Evolutionary conservation across 2,329 filamentous ascomycete genomes (phyloP), one percentile per base, ranked within the genome.

Genomic region (Pseudocercospora macadamiae): DNA sequence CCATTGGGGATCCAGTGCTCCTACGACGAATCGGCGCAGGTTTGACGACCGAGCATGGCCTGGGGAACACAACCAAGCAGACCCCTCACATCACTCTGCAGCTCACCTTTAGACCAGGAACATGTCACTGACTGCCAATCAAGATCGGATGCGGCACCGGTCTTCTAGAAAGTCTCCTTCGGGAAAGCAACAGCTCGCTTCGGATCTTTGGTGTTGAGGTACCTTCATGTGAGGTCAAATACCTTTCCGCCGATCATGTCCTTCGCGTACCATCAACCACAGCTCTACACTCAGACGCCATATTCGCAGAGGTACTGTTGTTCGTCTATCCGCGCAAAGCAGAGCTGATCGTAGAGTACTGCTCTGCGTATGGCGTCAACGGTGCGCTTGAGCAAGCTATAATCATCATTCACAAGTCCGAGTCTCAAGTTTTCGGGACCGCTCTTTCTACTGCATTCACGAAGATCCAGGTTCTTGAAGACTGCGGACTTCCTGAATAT

Each of bases 251-350:
- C 18, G 61, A 76, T 12, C 66, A 74, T 12, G 74, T 82, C 64
- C 68, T 77, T 42, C 64, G 73, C 7, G 81, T 83, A 4, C 57
- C 69, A 6, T 79, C 78, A 1, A 77, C 79, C 0, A 77, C 77
- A 66, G 76, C 75, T 28, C 63, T 82, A 7, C 75, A 76, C 53
- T 55, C 74, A 1, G 70, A 77, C 9, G 80, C 79, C 2, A 60
- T 69, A 4, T 62, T 76, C n/a, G 79, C 79, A 7, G 59, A 64
- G 1, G 73, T 71, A n/a, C 79, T 82, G 77, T 69, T 84, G 59
- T 83, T 84, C 69, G 78, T 83, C 23, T 84, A 84, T 64, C 82
- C 82, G 1, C 76, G 80, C 12, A 72, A 79, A n/a, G 74, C 79
- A 3, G 74, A 68, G 3, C 67, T 84, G 9, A 62, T 84, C 10